Evolutionary conservation across 768 basidiomycete species (phyloP).

Genomic region (Pleurotus salmoneostramineus): DNA sequence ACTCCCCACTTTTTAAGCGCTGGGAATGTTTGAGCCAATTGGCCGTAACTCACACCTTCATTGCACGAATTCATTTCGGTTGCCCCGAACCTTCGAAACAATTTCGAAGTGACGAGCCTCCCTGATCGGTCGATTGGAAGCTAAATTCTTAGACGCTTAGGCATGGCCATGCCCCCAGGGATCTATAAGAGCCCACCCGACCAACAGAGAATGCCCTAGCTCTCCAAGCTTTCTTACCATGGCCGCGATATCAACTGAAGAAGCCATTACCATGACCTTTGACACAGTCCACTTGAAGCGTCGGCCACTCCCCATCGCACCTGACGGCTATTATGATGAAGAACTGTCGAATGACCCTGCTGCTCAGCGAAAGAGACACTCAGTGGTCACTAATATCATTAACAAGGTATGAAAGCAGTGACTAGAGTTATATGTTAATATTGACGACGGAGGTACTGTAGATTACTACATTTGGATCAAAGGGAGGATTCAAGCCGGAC

Average conservation of each 20-base stretch:
- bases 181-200: neutral
- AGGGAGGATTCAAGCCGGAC: conserved; percentile 20
- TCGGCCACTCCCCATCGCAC: conserved; percentile 33
- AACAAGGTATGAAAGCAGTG: conserved; percentile 14
- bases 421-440: neutral
- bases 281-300: conserved; percentile 31
- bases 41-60: no score
- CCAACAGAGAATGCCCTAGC: neutral
- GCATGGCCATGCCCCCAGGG: neutral
- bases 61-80: neutral
- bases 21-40: no score
- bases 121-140: no score
- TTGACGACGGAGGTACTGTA: neutral
- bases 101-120: neutral
- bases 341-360: conserved; percentile 26
- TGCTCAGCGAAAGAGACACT: conserved; percentile 24
- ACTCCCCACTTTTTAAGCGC: no score
- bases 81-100: neutral
- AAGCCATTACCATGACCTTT: conserved; percentile 21
- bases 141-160: no score
- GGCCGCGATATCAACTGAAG: conserved; percentile 15
- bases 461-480: conserved; percentile 16
- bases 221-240: neutral
- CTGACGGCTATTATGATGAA: conserved; percentile 42
- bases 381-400: conserved; percentile 27